Evolutionary conservation across 768 basidiomycete species (phyloP).

Genomic region (Hygrophorus russula): DNA sequence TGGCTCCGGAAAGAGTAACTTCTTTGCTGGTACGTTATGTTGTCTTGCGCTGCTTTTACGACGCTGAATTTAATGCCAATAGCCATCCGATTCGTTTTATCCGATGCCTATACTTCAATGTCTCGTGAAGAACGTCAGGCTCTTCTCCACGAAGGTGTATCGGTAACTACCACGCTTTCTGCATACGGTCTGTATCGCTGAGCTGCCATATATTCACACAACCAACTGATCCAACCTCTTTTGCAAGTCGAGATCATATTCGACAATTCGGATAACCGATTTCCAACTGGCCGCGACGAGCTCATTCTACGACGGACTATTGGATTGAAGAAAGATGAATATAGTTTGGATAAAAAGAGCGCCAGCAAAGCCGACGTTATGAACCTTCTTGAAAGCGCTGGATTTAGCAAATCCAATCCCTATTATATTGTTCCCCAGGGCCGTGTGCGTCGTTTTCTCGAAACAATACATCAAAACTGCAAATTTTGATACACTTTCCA

Average conservation of each 20-base stretch:
- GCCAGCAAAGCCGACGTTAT: conserved; percentile 95
- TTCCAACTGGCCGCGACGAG: conserved; percentile 85
- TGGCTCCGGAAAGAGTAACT: conserved; percentile 97
- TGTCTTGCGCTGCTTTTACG: conserved; percentile 1
- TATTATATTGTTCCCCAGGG: conserved; percentile 99
- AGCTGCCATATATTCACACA: background rate
- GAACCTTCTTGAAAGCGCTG: conserved; percentile 92
- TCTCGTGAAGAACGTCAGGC: conserved; percentile 85
- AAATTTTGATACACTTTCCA: conserved; percentile 19
- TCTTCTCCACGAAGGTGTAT: conserved; percentile 90
- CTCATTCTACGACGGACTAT: conserved; percentile 88
- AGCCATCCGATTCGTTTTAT: conserved; percentile 97
- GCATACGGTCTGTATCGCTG: conserved; percentile 58
- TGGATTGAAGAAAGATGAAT: conserved; percentile 97
- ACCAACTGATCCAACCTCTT: conserved; percentile 1
- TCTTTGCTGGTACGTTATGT: conserved; percentile 91
- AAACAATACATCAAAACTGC: background rate
- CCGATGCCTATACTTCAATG: conserved; percentile 96
- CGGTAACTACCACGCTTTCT: conserved; percentile 77
- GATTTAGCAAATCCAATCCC: conserved; percentile 96
- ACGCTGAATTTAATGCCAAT: background rate
- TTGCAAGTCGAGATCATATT: conserved; percentile 80
- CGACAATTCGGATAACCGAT: conserved; percentile 89
- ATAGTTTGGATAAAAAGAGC: conserved; percentile 92
- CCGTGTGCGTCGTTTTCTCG: conserved; percentile 42